Evolutionary conservation across 352 stramenopile species (phyloP), one percentile per base, ranked within the genome.

Genomic region (Phytopythium oedochilum): DNA sequence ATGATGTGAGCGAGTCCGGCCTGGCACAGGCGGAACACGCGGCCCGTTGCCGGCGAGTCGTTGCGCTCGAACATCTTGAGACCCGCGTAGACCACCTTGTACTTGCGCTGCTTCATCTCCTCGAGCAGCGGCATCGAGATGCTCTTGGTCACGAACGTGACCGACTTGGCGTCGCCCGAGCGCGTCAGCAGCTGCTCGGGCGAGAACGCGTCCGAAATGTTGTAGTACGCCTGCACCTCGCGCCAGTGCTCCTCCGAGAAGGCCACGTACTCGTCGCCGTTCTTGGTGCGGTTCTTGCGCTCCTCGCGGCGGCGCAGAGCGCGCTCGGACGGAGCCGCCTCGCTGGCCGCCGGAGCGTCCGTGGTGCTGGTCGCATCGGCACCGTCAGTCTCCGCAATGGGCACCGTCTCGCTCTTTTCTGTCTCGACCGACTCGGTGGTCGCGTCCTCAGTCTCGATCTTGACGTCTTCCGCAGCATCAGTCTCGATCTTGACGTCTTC

Each of bases 51-150:
- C 2, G 61, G 59, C 25, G 84, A 75, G 44, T 92, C 88, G 58
- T 90, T 96, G 56, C 88, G 84, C 57, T 97, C 89, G 56, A 98
- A 97, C 60, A 96, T 89, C 66, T 96, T 96, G 31, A 97, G 73
- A 6, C 92, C 92, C 22, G 89, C 87, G 68, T 96, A 96, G 22
- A 98, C 81, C 44, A 97, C 77, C 63, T 95, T 86, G 40, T 95
- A 58, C 53, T 92, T 84, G 74, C 94, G 85, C 35, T 78, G 68
- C 68, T 94, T 88, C 84, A 94, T 92, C 63, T 89, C 66, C 51
- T 88, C 79, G 12, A 94, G 58, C 40, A 95, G 55, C 58, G 78
- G 68, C 65, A 78, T 87, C 15, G 84, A 91, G 52, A 96, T 93
- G 56, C 78, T 92, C 68, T 88, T 66, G 15, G 83, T 89, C 48